phyloP scores from a whole-genome alignment of 2,329 filamentous ascomycete species.

The Aureobasidium subglaciale region DNA sequence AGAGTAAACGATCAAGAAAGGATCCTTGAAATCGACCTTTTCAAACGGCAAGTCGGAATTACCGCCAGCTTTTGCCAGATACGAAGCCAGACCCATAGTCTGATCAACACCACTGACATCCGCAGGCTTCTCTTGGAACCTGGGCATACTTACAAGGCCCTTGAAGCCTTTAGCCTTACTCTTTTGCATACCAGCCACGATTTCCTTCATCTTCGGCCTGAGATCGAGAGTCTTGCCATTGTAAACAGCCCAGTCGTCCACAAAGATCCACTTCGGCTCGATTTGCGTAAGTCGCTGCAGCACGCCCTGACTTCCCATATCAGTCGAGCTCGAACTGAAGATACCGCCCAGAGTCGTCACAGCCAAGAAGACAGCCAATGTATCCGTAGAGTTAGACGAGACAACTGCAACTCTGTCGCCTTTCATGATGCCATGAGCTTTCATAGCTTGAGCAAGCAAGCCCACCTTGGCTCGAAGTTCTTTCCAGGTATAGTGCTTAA shows the following conservation, averaged over 20 bases:
- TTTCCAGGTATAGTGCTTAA: conserved; percentile 56
- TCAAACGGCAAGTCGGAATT: conserved; percentile 46
- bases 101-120: conserved; percentile 50
- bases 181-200: conserved; percentile 55
- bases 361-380: conserved; percentile 63
- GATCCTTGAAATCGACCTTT: conserved; percentile 62
- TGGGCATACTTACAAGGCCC: conserved; percentile 57
- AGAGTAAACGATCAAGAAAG: conserved; percentile 65
- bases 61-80: conserved; percentile 34
- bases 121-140: conserved; percentile 52
- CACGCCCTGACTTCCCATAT: conserved; percentile 75
- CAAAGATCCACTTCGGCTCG: conserved; percentile 70
- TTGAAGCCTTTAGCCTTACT: conserved; percentile 45
- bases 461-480: conserved; percentile 56
- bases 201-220: conserved; percentile 61
- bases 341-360: conserved; percentile 63
- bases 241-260: conserved; percentile 73
- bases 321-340: conserved; percentile 70
- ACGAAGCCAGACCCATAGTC: conserved; percentile 38
- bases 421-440: conserved; percentile 55
- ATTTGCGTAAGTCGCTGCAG: conserved; percentile 69
- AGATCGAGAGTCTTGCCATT: conserved; percentile 71
- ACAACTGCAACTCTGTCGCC: conserved; percentile 73
- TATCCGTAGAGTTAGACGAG: conserved; percentile 67
- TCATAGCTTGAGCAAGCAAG: conserved; percentile 58